Evolutionary conservation across 345 rosid species (phyloP), one percentile per base, ranked within the genome.

Genomic region (Cardiospermum halicacabum): DNA sequence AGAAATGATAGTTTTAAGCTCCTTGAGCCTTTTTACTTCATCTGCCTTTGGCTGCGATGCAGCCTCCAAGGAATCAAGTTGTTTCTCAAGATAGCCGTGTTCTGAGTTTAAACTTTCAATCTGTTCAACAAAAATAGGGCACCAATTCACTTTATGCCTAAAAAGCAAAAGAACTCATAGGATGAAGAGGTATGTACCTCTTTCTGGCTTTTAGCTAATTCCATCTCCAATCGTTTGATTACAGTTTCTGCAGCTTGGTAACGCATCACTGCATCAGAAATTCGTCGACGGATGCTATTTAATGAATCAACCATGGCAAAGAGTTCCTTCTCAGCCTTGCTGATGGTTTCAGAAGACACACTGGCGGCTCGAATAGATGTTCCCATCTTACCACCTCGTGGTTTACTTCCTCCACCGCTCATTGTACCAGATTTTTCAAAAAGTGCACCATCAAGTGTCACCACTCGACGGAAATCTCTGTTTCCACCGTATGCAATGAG

Each of bases 331-430:
- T 88, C 98, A 34, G 92, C 94, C 73, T 64, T 72, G 58, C 71
- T 61, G 65, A 91, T 81, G 62, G 74, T 80, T 79, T 91, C 98
- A 5, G 72, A 77, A 57, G 97, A 86, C 58, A 91, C 92, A 64
- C 84, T 90, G 22, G 84, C 53, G 36, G 85, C 81, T 68, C 92
- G 91, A 82, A 93, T 78, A 71, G 89, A 86, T 58, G 99, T 87
- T 19, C 99, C 99, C 89, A 93, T 93, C 84, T 84, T 93, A 53
- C 99, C 97, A 54, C 97, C 97, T 32, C 91, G 89, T 56, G 97
- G 97, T 82, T 84, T 91, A 71, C 82, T 72, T 80, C 99, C 99
- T 22, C 98, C 98, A 50, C 99, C 99, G 71, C 91, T 94, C 97
- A 94, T 91, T 10, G 99, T 94, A 64, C 99, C 99, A 72, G 96